phyloP scores from a whole-genome alignment of 257 asterid species.

The Solanum paucissectum region DNA sequence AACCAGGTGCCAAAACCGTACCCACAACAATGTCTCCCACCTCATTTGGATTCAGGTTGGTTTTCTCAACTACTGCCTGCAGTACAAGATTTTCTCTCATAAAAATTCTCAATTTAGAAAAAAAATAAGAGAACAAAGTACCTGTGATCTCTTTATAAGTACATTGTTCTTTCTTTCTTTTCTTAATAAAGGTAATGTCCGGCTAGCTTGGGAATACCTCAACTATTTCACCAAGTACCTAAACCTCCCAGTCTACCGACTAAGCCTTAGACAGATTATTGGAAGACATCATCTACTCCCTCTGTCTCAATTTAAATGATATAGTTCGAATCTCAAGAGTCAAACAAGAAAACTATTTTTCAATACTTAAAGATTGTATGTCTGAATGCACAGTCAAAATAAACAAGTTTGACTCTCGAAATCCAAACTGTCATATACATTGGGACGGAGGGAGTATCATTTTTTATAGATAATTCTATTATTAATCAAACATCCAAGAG shows the following conservation, averaged over 20 bases:
- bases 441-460: neutral
- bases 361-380: neutral
- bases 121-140: neutral
- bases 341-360: neutral
- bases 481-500: neutral
- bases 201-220: neutral
- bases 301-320: neutral
- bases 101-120: neutral
- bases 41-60: slow-evolving; percentile 59
- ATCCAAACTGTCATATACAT: neutral
- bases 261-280: neutral
- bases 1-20: slow-evolving; percentile 82
- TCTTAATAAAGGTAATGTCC: neutral
- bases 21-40: slow-evolving; percentile 96
- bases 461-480: neutral
- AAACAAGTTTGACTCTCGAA: neutral
- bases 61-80: slow-evolving; percentile 70
- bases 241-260: neutral
- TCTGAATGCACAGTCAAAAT: neutral
- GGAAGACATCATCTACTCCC: neutral
- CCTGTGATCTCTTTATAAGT: neutral
- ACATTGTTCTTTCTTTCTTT: neutral
- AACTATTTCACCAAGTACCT: neutral
- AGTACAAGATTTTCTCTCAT: neutral
- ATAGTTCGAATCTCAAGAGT: neutral